These are phyloP conservation scores for Didymosphaeria variabile DNA, from an alignment of 2,329 filamentous ascomycete species.

Conservation along the genomic window DNA sequence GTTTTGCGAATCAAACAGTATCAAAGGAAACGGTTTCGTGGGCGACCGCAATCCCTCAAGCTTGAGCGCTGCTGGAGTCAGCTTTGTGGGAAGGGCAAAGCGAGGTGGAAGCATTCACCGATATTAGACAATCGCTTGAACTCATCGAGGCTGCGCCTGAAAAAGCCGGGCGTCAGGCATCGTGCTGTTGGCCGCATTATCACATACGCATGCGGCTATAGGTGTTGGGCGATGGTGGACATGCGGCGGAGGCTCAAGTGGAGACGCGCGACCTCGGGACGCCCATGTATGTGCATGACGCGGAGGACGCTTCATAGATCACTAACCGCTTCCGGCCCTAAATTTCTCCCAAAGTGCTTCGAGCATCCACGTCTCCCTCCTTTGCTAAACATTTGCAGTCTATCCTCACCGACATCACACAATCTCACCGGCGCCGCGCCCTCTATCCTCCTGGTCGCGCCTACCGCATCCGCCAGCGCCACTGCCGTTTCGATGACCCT, in stretches of 20 bases:
- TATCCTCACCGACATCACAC: neutral
- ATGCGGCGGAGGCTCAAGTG: conserved; percentile 15
- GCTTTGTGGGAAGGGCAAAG: conserved; percentile 34
- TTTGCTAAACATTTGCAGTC: neutral
- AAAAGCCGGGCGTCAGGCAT: conserved; percentile 59
- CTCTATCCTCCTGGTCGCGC: neutral
- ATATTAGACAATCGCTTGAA: conserved; percentile 64
- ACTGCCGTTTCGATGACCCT: conserved; percentile 43
- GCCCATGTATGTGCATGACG: conserved; percentile 6
- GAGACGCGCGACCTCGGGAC: neutral
- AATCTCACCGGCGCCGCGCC: neutral
- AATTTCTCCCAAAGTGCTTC: conserved; percentile 15
- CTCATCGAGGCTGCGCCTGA: conserved; percentile 67
- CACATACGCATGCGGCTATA: conserved; percentile 6
- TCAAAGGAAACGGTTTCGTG: conserved; percentile 69
- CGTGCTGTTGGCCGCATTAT: conserved; percentile 50
- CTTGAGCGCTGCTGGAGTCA: conserved; percentile 65
- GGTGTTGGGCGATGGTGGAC: conserved; percentile 16
- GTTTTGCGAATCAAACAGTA: conserved; percentile 66
- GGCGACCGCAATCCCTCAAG: conserved; percentile 74
- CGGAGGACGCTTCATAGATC: conserved; percentile 4
- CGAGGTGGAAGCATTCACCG: conserved; percentile 51
- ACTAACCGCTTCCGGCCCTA: conserved; percentile 18
- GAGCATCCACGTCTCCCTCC: neutral
- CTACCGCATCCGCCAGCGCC: neutral